These are phyloP conservation scores for Botryosphaeria agaves DNA, from an alignment of 2,329 filamentous ascomycete species.

Conservation along the genomic window DNA sequence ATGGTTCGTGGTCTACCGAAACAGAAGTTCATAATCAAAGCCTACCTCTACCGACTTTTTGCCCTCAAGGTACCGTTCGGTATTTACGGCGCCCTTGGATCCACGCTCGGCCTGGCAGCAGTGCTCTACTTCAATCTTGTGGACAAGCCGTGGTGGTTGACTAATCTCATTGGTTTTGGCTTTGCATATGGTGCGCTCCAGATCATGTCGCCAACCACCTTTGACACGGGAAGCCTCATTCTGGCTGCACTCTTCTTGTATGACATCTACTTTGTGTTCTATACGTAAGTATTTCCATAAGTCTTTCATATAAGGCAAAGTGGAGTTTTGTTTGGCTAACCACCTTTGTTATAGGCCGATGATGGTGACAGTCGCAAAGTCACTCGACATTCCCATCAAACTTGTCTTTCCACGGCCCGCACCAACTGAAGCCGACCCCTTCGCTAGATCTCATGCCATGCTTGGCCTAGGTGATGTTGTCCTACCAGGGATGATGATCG, in stretches of 20 bases:
- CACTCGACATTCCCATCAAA: conserved; percentile 84
- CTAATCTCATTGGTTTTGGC: conserved; percentile 73
- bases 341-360: conserved; percentile 42
- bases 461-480: conserved; percentile 91
- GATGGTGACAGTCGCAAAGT: conserved; percentile 77
- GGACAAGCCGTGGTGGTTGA: conserved; percentile 50
- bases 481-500: conserved; percentile 80
- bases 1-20: conserved; percentile 26
- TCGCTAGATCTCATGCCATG: conserved; percentile 40
- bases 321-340: not conserved
- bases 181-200: conserved; percentile 74
- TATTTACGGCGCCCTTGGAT: conserved; percentile 35
- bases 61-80: conserved; percentile 34
- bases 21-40: conserved; percentile 32
- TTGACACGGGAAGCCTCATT: conserved; percentile 63
- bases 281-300: conserved; percentile 37
- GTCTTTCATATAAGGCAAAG: too few species aligned
- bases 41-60: conserved; percentile 34
- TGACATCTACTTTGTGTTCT: conserved; percentile 86
- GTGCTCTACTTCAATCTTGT: conserved; percentile 48
- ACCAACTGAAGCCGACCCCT: conserved; percentile 24
- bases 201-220: conserved; percentile 76
- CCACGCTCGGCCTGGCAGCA: conserved; percentile 35
- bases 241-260: conserved; percentile 76
- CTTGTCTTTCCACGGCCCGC: conserved; percentile 61